Evolutionary conservation across 2,329 filamentous ascomycete genomes (phyloP).

Genomic region (Xenosphaeropsis pyriputrescens): DNA sequence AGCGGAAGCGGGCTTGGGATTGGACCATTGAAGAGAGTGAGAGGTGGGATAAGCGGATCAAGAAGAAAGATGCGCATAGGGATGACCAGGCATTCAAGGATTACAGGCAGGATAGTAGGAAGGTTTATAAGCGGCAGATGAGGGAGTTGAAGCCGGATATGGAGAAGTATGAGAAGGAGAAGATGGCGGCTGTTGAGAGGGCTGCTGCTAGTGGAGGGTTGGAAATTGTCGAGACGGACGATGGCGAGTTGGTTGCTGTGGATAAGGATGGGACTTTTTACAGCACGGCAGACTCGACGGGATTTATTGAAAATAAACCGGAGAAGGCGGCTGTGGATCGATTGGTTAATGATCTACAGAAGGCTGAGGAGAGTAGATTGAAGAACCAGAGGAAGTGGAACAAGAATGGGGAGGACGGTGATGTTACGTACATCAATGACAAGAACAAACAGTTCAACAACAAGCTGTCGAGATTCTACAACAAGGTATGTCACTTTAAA

Average conservation of each 20-base stretch:
- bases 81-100: conserved; percentile 86
- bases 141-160: conserved; percentile 62
- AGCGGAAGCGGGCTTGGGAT: conserved; percentile 96
- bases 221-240: conserved; percentile 90
- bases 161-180: conserved; percentile 76
- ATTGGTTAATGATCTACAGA: conserved; percentile 71
- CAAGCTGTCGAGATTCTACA: conserved; percentile 90
- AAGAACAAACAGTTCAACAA: conserved; percentile 99
- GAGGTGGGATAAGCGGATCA: conserved; percentile 80
- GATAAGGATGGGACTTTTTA: conserved; percentile 88
- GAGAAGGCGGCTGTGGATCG: conserved; percentile 78
- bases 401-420: conserved; percentile 68
- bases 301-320: conserved; percentile 74
- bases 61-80: conserved; percentile 67
- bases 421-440: conserved; percentile 98
- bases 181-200: conserved; percentile 70
- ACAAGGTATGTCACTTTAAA: conserved; percentile 43
- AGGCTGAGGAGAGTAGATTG: conserved; percentile 73
- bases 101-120: conserved; percentile 74
- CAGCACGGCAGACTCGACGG: conserved; percentile 69
- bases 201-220: conserved; percentile 74
- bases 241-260: conserved; percentile 86
- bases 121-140: conserved; percentile 88
- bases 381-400: conserved; percentile 75
- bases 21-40: conserved; percentile 95